phyloP scores from a whole-genome alignment of 2,329 filamentous ascomycete genomes.

The Alternaria sp. region DNA sequence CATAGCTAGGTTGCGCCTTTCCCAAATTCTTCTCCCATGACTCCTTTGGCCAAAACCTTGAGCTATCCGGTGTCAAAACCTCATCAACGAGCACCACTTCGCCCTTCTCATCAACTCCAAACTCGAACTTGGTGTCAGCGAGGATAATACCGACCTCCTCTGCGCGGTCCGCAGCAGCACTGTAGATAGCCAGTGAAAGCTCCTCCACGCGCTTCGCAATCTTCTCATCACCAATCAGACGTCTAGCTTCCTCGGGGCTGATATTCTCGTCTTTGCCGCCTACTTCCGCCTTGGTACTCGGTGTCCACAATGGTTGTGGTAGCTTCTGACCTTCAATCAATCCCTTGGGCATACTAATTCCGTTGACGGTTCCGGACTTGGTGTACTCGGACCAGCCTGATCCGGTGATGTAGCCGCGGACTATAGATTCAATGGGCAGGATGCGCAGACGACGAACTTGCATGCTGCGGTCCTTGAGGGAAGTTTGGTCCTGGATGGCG shows the following conservation, averaged over 20 bases:
- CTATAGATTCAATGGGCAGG: slow-evolving; percentile 82
- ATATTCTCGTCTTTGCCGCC: slow-evolving; percentile 90
- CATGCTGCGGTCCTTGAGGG: slow-evolving; percentile 73
- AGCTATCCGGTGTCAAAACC: slow-evolving; percentile 78
- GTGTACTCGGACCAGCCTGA: slow-evolving; percentile 84
- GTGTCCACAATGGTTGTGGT: slow-evolving; percentile 76
- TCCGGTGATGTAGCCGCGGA: slow-evolving; percentile 90
- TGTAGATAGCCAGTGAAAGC: slow-evolving; percentile 71
- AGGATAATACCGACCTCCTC: slow-evolving; percentile 75
- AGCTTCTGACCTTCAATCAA: slow-evolving; percentile 76
- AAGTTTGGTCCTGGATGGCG: slow-evolving; percentile 53
- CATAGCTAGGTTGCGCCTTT: slow-evolving; percentile 80
- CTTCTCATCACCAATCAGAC: slow-evolving; percentile 68
- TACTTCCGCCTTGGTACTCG: slow-evolving; percentile 83
- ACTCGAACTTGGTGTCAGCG: slow-evolving; percentile 81
- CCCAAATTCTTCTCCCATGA: slow-evolving; percentile 72
- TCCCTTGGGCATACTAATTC: slow-evolving; percentile 73
- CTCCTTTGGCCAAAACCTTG: slow-evolving; percentile 84
- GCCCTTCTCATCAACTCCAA: slow-evolving; percentile 69
- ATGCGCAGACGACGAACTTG: slow-evolving; percentile 76
- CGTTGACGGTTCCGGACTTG: slow-evolving; percentile 79
- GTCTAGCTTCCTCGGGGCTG: slow-evolving; percentile 66
- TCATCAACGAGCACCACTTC: slow-evolving; percentile 83
- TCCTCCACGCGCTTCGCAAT: slow-evolving; percentile 72
- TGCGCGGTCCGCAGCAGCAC: slow-evolving; percentile 70